These are phyloP conservation scores for Fraxinus cuspidata DNA, from an alignment of 257 asterid species.

Conservation along the genomic window DNA sequence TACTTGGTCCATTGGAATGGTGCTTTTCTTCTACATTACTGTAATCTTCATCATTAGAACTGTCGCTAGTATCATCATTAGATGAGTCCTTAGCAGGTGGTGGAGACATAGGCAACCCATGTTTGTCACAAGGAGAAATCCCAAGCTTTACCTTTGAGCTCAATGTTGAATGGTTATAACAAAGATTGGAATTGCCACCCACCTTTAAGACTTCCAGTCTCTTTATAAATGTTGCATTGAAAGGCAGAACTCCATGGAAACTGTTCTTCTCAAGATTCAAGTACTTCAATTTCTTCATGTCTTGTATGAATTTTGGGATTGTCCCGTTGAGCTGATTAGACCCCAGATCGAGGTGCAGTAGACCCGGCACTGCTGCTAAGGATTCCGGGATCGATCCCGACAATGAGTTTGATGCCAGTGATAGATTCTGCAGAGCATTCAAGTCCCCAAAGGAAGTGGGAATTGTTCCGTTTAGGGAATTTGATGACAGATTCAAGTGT, in stretches of 20 bases:
- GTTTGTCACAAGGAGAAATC: constrained; percentile 78
- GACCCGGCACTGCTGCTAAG: constrained; percentile 55
- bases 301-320: constrained; percentile 62
- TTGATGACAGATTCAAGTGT: constrained; percentile 70
- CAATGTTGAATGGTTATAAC: constrained; percentile 64
- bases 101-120: constrained; percentile 80
- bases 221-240: constrained; percentile 67
- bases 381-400: constrained; percentile 76
- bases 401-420: constrained; percentile 62
- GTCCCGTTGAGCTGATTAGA: constrained; percentile 82
- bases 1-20: constrained; percentile 73
- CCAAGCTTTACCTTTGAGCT: constrained; percentile 82
- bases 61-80: constrained; percentile 39
- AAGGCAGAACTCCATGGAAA: constrained; percentile 83
- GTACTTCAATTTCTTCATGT: constrained; percentile 68
- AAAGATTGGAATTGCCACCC: constrained; percentile 73
- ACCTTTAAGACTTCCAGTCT: constrained; percentile 61
- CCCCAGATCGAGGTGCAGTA: constrained; percentile 78
- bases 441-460: constrained; percentile 77
- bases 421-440: constrained; percentile 50
- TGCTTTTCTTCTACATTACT: constrained; percentile 40
- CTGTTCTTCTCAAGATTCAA: constrained; percentile 71
- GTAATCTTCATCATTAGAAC: constrained; percentile 37
- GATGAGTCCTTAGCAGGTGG: constrained; percentile 74
- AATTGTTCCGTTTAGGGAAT: constrained; percentile 65